Conservation (phyloP, 352 stramenopile species). For the Elongisporangium senticosum region DNA sequence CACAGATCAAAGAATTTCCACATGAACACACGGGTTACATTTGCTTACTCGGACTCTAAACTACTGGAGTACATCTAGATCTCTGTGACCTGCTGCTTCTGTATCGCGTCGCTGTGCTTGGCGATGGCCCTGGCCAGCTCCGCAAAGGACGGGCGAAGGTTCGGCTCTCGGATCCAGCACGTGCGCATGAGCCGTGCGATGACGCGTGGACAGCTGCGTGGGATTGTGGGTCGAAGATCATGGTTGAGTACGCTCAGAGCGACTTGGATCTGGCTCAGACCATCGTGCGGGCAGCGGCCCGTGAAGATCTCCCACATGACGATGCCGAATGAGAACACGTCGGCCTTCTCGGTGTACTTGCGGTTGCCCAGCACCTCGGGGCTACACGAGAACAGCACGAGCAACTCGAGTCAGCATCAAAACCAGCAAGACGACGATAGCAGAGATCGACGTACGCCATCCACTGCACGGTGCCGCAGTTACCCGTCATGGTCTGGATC, state of each 20-base stretch:
- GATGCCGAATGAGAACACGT: constrained; percentile 92
- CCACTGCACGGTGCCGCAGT: constrained; percentile 87
- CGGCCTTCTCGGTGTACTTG: constrained; percentile 91
- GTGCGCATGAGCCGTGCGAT: constrained; percentile 69
- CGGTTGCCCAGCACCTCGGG: constrained; percentile 85
- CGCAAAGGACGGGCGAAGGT: constrained; percentile 62
- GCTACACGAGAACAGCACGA: constrained; percentile 16
- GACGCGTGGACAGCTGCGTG: constrained; percentile 53
- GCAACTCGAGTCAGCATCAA: not conserved
- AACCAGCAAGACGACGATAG: not conserved
- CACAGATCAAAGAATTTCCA: too few species aligned
- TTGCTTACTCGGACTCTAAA: not conserved
- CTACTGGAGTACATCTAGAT: not conserved
- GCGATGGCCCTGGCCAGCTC: constrained; percentile 19
- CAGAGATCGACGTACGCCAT: constrained; percentile 65
- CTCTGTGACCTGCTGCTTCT: not conserved
- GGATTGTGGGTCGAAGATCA: constrained; percentile 62
- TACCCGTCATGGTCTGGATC: constrained; percentile 90
- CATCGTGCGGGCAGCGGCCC: constrained; percentile 84
- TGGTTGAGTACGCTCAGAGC: constrained; percentile 78
- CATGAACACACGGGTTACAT: not conserved
- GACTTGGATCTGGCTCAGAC: constrained; percentile 85
- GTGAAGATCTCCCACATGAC: constrained; percentile 94
- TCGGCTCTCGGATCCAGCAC: constrained; percentile 74
- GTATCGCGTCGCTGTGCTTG: not conserved